Evolutionary conservation across 2,329 filamentous ascomycete genomes (phyloP), one percentile per base, ranked within the genome.

Genomic region (Aspergillus pseudoglaucus): DNA sequence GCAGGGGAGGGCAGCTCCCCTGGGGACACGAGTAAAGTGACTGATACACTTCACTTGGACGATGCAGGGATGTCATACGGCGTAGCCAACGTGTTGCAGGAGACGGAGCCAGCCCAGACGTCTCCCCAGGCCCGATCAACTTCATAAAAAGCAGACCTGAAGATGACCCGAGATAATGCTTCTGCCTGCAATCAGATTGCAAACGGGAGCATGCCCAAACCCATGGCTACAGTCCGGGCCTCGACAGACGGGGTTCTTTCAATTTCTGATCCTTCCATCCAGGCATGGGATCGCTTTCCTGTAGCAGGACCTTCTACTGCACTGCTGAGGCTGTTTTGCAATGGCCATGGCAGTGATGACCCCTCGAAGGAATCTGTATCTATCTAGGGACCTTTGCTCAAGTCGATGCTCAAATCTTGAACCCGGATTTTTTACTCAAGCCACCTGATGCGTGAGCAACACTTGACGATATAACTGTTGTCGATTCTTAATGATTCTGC

Each of bases 151-250:
- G 51, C 0, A 65, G 55, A 0, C 67, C 68, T 2, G 67, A 69
- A 1, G 65, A 69, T 1, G 68, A 68, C 3, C 67, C 67, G 3
- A 69, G 57, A 45, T 70, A 70, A 40, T 69, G 66, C 35, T 59
- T 59, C 27, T 69, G 67, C n/a, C 59, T 55, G 1, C 64, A 64
- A 44, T 71, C 67, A 0, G 67, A 66, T 42, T 69, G 66, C 9
- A 71, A 71, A 57, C 2, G 67, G 67, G 7, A 70, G 53, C 56
- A 69, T 63, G 0, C 67, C 67, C 0, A 71, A 49, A 22, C 68
- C 63, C 17, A 66, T 56, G 0, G 67, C 63, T 14, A 69, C 62
- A 0, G 66, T 60, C 1, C 59, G 56, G 14, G 59, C 60, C 43
- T 61, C 55, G 6, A 47, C 53, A n/a, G 55, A 55, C 9, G 55